Percentiles rank a stretch among this genome's conserved stretches.
Conservation (phyloP, 768 basidiomycete genomes). For the Tubosaeta sp. region DNA sequence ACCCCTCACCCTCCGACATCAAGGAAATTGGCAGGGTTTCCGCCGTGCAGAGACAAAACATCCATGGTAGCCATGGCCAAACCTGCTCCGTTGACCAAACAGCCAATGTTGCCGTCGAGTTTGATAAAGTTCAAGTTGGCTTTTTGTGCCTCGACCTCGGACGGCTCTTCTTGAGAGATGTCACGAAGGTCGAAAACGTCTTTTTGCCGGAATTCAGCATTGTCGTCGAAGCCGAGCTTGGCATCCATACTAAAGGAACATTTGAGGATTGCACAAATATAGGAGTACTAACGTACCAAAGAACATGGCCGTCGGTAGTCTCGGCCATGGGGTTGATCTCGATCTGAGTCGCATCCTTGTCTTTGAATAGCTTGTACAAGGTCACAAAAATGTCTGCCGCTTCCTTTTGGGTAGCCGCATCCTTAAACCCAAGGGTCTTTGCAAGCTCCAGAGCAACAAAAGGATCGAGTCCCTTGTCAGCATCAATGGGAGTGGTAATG, state of each 20-base stretch:
- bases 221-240: constrained; percentile 99
- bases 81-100: constrained; percentile 97
- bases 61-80: constrained; percentile 99
- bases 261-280: neutral
- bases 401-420: constrained; percentile 63
- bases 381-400: constrained; percentile 93
- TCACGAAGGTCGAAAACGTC: constrained; percentile 89
- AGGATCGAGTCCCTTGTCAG: constrained; percentile 73
- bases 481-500: constrained; percentile 90
- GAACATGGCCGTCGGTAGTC: constrained; percentile 84
- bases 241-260: constrained; percentile 84
- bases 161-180: constrained; percentile 91
- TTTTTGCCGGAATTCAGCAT: constrained; percentile 95
- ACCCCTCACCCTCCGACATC: constrained; percentile 84
- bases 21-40: constrained; percentile 96
- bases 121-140: constrained; percentile 98
- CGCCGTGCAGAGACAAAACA: constrained; percentile 93
- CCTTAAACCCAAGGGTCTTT: constrained; percentile 86
- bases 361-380: constrained; percentile 95
- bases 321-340: constrained; percentile 99
- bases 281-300: constrained; percentile 64
- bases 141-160: constrained; percentile 97
- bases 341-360: constrained; percentile 98
- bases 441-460: constrained; percentile 73
- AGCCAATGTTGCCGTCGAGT: constrained; percentile 94